Evolutionary conservation across 192 early-diverging fungal genomes (phyloP), one percentile per base, ranked within the genome.

Genomic region (Coemansia sp.): DNA sequence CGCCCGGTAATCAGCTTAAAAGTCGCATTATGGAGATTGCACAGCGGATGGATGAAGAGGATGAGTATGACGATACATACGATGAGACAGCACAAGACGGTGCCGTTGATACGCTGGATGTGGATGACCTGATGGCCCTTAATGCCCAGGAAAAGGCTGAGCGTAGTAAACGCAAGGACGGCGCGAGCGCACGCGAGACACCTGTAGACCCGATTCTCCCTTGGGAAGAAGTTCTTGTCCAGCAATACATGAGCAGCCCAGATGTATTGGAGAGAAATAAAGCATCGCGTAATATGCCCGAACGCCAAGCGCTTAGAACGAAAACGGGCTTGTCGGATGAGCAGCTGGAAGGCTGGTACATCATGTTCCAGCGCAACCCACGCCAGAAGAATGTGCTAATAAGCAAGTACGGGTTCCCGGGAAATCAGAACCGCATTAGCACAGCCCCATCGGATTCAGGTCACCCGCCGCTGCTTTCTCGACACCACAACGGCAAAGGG

Each of bases 1-100:
- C 60, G 38, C 69, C 73, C 2, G 63, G 64, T 45, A 62, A 62
- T n/a, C 69, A 68, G 14, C 57, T 81, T 60, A 72, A 73, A 44
- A 63, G 39, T 49, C 78, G 78, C 35, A 66, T 81, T 43, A 73
- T 81, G 60, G 70, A 81, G 16, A 73, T 81, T 16, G 78, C 74
- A 11, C 78, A 69, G 64, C 78, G 73, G 24, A 81, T 81, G 52
- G 78, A 72, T 68, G 90, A 94, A 35, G 93, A 94, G 23, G 92
- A 95, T 67, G 93, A 96, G 74, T 92, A 94, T 64, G 96, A 98
- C 73, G 96, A 96, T 70, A 92, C 93, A 18, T 98, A 95, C 60
- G 96, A 98, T 68, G 83, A 86, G 24, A 81, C 82, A 20, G 89
- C 89, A 34, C 77, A 90, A 64, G 83, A 87, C 43, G 86, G 82